Evolutionary conservation across 2,329 filamentous ascomycete genomes (phyloP).

Genomic region (Pseudogymnoascus sp.): DNA sequence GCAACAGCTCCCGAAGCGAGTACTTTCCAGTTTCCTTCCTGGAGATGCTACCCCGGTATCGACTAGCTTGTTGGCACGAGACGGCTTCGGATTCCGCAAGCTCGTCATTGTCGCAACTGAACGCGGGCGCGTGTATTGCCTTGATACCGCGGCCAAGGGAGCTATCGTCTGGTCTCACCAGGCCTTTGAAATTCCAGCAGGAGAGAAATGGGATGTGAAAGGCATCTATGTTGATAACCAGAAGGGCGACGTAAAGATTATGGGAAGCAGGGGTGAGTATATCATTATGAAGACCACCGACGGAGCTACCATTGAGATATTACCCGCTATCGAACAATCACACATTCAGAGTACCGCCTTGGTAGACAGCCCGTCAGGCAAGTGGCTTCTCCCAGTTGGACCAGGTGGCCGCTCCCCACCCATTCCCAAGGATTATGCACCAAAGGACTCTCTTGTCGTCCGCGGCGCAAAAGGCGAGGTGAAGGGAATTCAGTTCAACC

Average conservation of each 20-base stretch:
- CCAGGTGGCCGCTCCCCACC: conserved; percentile 40
- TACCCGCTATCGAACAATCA: conserved; percentile 33
- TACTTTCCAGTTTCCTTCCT: conserved; percentile 52
- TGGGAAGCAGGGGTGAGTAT: conserved; percentile 46
- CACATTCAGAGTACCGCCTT: conserved; percentile 40
- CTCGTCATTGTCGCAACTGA: conserved; percentile 71
- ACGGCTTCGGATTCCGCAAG: conserved; percentile 85
- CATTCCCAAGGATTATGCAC: conserved; percentile 38
- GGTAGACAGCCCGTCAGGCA: conserved; percentile 43
- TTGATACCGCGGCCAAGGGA: conserved; percentile 69
- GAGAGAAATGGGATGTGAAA: conserved; percentile 55
- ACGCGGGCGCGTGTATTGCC: conserved; percentile 67
- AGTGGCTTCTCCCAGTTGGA: conserved; percentile 46
- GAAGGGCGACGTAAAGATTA: conserved; percentile 35
- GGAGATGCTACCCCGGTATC: conserved; percentile 43
- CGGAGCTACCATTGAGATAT: conserved; percentile 41
- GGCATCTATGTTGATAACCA: conserved; percentile 55
- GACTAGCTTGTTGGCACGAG: conserved; percentile 45
- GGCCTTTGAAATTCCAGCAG: conserved; percentile 47
- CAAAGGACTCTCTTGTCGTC: conserved; percentile 47
- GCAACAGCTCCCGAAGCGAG: conserved; percentile 55
- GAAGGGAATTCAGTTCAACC: conserved; percentile 46
- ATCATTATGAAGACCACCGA: conserved; percentile 46
- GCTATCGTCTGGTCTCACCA: conserved; percentile 66
- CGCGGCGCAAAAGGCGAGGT: conserved; percentile 41